Evolutionary conservation across 1,284 basidiomycete genomes (phyloP).

Genomic region (Sphagnurus paluster): DNA sequence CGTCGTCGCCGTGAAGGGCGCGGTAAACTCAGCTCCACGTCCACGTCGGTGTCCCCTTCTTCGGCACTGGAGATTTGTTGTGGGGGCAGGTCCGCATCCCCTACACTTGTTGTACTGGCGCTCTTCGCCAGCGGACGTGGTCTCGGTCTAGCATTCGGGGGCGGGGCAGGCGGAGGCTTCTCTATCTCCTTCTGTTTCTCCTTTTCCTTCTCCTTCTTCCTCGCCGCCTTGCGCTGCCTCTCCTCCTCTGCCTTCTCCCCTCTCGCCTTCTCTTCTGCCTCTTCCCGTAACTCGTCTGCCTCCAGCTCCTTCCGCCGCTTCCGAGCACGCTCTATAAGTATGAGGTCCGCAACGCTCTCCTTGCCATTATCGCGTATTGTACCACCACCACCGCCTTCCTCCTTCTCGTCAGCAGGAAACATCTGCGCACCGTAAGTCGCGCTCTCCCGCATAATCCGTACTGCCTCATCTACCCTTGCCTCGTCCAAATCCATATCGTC

Average conservation of each 20-base stretch:
- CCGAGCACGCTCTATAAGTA: slow-evolving; percentile 66
- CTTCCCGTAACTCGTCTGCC: slow-evolving; percentile 43
- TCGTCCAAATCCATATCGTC: slow-evolving; percentile 56
- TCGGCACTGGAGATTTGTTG: neutral
- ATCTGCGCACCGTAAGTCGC: slow-evolving; percentile 75
- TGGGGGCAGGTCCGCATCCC: slow-evolving; percentile 5
- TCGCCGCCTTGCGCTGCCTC: slow-evolving; percentile 1
- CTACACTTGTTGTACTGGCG: slow-evolving; percentile 6
- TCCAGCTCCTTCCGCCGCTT: slow-evolving; percentile 61
- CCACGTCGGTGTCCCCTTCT: slow-evolving; percentile 2
- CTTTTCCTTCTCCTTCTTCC: slow-evolving; percentile 6
- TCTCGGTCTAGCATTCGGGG: slow-evolving; percentile 20
- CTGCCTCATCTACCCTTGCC: slow-evolving; percentile 40
- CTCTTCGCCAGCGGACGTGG: slow-evolving; percentile 22
- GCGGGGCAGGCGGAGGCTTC: slow-evolving; percentile 1
- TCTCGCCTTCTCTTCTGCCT: slow-evolving; percentile 6
- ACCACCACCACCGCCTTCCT: slow-evolving; percentile 42
- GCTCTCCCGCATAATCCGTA: slow-evolving; percentile 68
- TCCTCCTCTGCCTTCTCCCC: slow-evolving; percentile 3
- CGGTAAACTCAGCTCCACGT: neutral
- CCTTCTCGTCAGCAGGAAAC: slow-evolving; percentile 63
- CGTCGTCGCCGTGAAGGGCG: neutral
- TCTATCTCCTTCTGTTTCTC: slow-evolving; percentile 1
- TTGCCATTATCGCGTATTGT: slow-evolving; percentile 30
- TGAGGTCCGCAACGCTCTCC: slow-evolving; percentile 51